Base-by-base conservation (phyloP, 495 filamentous ascomycete genomes). In the Lasiosphaeria miniovina region DNA sequence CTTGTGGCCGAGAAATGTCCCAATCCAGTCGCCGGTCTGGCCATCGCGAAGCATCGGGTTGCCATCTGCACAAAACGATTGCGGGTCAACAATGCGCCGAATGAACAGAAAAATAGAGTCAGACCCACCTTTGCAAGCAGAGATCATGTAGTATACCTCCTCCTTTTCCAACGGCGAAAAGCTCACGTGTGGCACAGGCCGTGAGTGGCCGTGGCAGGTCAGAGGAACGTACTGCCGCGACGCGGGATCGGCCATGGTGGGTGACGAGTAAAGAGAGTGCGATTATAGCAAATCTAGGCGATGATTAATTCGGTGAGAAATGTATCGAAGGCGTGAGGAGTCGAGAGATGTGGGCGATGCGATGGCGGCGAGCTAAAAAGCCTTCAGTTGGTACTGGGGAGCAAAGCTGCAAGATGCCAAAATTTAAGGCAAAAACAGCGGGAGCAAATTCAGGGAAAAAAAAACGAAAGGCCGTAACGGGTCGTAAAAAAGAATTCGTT, bases 21-120 rank as follows among this genome's bases (percentile, higher is more conserved):
- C 94, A 62, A 98, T 98, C 94, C 91, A 98, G 73, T 98, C 94
- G 56, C 94, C 94, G 14, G 94, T 98, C 55, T 96, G 84, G 55
- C 94, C 94, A 80, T 98, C 90, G 57, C 94, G 88, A 65, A 98
- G 89, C 93, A 98, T 98, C 38, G 94, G 94, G 72, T 97, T 97
- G 66, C 91, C 91, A 75, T 98, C 94, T 93, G 68, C 24, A 61
- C 49, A 61, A 52, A 45, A 52, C 36, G 31, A 35, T 59, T 8
- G 60, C 55, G 46, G 63, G 61, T 38, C 4, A 7, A 52, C 49
- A 32, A 12, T 3, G 4, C 31, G 45, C 24, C n/a, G 11, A 2
- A 5, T 12, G 40, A 9, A 11, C 2, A 34, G 9, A 35, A 1
- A 53, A 9, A 6, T 40, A 24, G 35, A 32, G 17, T 17, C 11